These are phyloP conservation scores for Termitomyces sp. DNA, from an alignment of 768 basidiomycete genomes.

Conservation along the genomic window DNA sequence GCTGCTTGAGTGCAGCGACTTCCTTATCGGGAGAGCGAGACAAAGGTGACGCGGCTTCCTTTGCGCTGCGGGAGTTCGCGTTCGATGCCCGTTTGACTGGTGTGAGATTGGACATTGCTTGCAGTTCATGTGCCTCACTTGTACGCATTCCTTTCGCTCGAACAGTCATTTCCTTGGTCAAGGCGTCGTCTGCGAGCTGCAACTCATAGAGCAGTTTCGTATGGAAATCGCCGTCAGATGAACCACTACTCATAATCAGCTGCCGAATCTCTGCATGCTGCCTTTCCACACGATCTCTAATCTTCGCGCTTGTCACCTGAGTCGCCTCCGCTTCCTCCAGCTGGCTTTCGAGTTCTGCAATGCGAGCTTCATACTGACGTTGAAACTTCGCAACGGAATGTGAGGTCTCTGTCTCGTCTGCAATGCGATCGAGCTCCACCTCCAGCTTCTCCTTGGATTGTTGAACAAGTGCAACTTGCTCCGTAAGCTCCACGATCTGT, in stretches of 20 bases:
- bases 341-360: slow-evolving; percentile 56
- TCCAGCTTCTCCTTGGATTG: slow-evolving; percentile 65
- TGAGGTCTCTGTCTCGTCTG: slow-evolving; percentile 49
- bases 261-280: slow-evolving; percentile 71
- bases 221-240: slow-evolving; percentile 58
- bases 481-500: slow-evolving; percentile 50
- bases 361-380: slow-evolving; percentile 57
- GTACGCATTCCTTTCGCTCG: slow-evolving; percentile 29
- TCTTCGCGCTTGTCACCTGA: slow-evolving; percentile 42
- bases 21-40: slow-evolving; percentile 40
- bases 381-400: slow-evolving; percentile 54
- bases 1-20: slow-evolving; percentile 48
- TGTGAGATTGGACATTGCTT: slow-evolving; percentile 36
- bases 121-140: slow-evolving; percentile 28
- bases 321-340: slow-evolving; percentile 51
- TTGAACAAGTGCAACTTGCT: slow-evolving; percentile 47
- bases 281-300: slow-evolving; percentile 56
- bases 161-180: slow-evolving; percentile 43
- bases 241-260: slow-evolving; percentile 51
- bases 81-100: slow-evolving; percentile 40
- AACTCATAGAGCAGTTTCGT: slow-evolving; percentile 57
- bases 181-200: slow-evolving; percentile 51
- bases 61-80: slow-evolving; percentile 19
- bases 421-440: slow-evolving; percentile 58
- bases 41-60: slow-evolving; percentile 25